Base-by-base conservation (phyloP, 2,329 filamentous ascomycete genomes). In the Sporothrix inflata region DNA sequence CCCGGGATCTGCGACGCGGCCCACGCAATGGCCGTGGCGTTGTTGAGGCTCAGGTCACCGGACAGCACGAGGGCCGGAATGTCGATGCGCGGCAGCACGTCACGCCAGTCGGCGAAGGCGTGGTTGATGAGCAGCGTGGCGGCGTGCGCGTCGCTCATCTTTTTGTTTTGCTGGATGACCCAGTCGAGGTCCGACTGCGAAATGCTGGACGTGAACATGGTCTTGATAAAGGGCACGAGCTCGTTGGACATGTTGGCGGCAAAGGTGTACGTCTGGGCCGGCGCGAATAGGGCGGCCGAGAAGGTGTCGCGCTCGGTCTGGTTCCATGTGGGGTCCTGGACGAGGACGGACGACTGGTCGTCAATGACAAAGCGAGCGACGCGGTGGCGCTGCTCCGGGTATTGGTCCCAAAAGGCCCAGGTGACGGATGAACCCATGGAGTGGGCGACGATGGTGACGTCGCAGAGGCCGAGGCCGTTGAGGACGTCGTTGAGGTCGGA, bases 261-360 rank as follows among this genome's bases (percentile, higher is more conserved):
- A 55, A 55, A 55, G 6, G 24, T 55, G 24, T 55, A 55, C 21
- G 53, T 55, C 24, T 55, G 21, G 24, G 53, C 24, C 24, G 53
- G 53, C 21, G 24, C 16, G 14, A 55, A 55, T 12, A 55, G 53
- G 24, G 53, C 53, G 12, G 53, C 53, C 12, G 53, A 55, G 24
- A 24, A 55, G 9, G 51, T 55, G 12, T 55, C 51, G 12, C 51
- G 51, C 51, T 55, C 21, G 51, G 51, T 16, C 21, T 55, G 51
- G 9, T 55, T 27, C 51, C 51, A 55, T 4, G 51, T 55, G 51
- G 51, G 51, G 51, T 55, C 51, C 24, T 55, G 53, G 24, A 55
- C 53, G 24, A 55, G 12, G 53, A 55, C 53, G 24, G 53, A 55
- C 53, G 24, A 55, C 53, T 55, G 53, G 53, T 55, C 53, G 53